Evolutionary conservation across 495 filamentous ascomycete genomes (phyloP), one percentile per base, ranked within the genome.

Genomic region (Hypoxylon fragiforme): DNA sequence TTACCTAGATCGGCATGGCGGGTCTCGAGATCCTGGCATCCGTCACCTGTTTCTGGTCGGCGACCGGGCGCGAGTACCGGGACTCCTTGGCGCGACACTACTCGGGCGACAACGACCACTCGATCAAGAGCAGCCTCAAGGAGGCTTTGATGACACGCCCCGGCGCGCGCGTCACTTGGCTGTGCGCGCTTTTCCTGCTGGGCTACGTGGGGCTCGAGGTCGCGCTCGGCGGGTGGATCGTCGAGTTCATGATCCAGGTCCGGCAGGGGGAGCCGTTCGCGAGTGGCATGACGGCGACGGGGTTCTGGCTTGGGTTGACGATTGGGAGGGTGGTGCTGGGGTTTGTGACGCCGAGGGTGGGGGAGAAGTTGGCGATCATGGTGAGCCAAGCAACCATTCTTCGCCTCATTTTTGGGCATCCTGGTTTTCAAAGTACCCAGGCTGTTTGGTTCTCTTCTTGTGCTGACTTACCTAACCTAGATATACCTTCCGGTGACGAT

Each of bases 151-250:
- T 79, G 21, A 74, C 71, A 21, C 31, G 65, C 58, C 15, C 65
- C n/a, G 65, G 43, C 0, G 65, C 62, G 43, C 62, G 65, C 14
- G 79, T 94, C 2, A 87, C 87, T 19, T 96, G 90, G 89, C 69
- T 94, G 16, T 81, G 83, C 28, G 80, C 91, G 7, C 35, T 87
- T 12, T 95, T 95, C 70, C 70, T 94, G 30, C 76, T 95, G 2
- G 81, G 81, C 31, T 95, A 94, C 61, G 88, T 94, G 8, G 91
- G 91, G 34, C 73, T 85, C n/a, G 91, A 96, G 52, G 91, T 96
- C 15, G 84, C 86, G 0, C 77, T 95, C 0, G 89, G 90, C 22
- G 87, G 91, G 12, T 96, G 90, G 91, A 85, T 95, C 31, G 88
- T 92, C 34, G 89, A 88, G 1, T 95, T 92, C 72, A 81, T 95